These are phyloP conservation scores for Mytilinidion resinicola DNA, from an alignment of 495 filamentous ascomycete species.

Conservation along the genomic window DNA sequence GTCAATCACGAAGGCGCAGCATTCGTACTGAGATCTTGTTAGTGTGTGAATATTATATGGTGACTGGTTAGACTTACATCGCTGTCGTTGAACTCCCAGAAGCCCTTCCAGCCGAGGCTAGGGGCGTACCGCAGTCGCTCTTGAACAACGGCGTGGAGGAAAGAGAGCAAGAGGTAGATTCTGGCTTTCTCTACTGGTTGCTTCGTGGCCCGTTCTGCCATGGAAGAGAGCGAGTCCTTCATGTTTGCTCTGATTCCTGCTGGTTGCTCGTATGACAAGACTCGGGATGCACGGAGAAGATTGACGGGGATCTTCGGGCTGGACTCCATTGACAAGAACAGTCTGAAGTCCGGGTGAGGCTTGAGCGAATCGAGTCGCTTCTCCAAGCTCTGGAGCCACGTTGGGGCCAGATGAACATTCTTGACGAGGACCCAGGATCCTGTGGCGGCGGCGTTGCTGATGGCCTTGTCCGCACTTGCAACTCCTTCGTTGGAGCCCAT, in stretches of 20 bases:
- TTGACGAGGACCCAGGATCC: slow-evolving; percentile 97
- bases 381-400: slow-evolving; percentile 94
- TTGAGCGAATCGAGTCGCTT: slow-evolving; percentile 94
- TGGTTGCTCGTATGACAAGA: slow-evolving; percentile 97
- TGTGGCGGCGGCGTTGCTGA: slow-evolving; percentile 83
- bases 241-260: slow-evolving; percentile 96
- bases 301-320: slow-evolving; percentile 97
- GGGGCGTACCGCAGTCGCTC: slow-evolving; percentile 93
- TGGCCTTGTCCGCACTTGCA: slow-evolving; percentile 87
- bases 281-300: slow-evolving; percentile 81
- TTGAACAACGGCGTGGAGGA: slow-evolving; percentile 93
- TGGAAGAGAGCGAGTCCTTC: slow-evolving; percentile 87
- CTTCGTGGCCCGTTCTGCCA: slow-evolving; percentile 70
- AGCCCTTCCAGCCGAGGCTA: slow-evolving; percentile 92
- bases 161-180: slow-evolving; percentile 85
- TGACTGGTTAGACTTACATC: slow-evolving; percentile 63
- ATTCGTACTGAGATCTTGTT: slow-evolving; percentile 68
- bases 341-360: slow-evolving; percentile 84
- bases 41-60: no score
- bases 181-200: slow-evolving; percentile 85
- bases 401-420: slow-evolving; percentile 94
- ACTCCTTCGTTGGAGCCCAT: slow-evolving; percentile 97
- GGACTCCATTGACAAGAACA: slow-evolving; percentile 97
- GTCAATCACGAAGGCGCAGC: slow-evolving; percentile 91
- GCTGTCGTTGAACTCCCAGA: slow-evolving; percentile 99